phyloP scores from a whole-genome alignment of 768 basidiomycete species.

The Tricholoma saponaceum region DNA sequence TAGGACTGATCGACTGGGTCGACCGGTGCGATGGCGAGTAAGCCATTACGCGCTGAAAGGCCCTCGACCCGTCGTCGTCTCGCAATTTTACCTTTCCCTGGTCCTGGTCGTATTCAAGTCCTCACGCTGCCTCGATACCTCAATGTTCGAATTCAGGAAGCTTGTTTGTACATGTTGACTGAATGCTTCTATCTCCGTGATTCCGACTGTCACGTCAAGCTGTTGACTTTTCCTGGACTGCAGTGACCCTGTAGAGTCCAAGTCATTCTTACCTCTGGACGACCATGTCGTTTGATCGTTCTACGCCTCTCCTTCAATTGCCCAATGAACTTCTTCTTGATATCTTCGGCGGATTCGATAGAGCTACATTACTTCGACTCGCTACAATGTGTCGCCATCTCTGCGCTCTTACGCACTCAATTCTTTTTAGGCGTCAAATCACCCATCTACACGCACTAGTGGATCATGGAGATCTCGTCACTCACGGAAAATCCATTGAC shows the following conservation, averaged over 20 bases:
- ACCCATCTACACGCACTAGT: conserved; percentile 1
- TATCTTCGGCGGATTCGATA: conserved; percentile 4
- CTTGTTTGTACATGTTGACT: not conserved
- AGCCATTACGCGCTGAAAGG: conserved; percentile 14
- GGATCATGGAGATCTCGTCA: conserved; percentile 3
- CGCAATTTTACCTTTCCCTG: not conserved
- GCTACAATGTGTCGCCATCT: not conserved
- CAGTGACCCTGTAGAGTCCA: too few relatives aligned
- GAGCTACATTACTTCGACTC: conserved; percentile 1
- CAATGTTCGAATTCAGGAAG: not conserved
- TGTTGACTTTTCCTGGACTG: too few relatives aligned
- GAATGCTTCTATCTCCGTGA: not conserved
- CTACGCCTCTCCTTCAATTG: conserved; percentile 1
- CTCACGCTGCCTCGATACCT: not conserved
- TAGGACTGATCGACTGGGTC: conserved; percentile 17
- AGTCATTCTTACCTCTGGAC: too few relatives aligned
- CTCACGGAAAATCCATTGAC: conserved; percentile 1
- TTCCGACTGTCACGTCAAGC: too few relatives aligned
- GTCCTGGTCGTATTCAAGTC: not conserved
- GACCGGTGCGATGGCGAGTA: conserved; percentile 18
- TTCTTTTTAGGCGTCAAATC: conserved; percentile 2
- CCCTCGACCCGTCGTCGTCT: conserved; percentile 8
- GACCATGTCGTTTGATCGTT: not conserved
- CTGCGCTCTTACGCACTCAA: not conserved
- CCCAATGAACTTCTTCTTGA: conserved; percentile 10